Conservation (phyloP, 176 grass and related monocot genomes). For the Carex kokanica region DNA sequence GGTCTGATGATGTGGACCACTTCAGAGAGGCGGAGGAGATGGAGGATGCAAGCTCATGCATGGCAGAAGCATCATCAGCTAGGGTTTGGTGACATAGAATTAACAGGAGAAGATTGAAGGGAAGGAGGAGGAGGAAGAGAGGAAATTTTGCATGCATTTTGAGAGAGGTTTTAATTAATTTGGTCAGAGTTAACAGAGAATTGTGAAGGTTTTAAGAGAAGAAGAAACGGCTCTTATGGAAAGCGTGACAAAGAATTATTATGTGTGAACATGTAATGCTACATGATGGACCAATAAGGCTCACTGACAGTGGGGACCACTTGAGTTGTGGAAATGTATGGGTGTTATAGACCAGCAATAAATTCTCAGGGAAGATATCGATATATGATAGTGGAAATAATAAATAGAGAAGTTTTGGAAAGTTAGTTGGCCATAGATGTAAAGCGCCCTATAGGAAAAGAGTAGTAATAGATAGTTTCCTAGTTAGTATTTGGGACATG, state of each 20-base stretch:
- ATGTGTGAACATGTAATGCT: not conserved
- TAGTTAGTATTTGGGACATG: not conserved
- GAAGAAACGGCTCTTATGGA: conserved; percentile 24
- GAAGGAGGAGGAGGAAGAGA: not conserved
- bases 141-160: conserved; percentile 9
- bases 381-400: not conserved
- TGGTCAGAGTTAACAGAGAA: not conserved
- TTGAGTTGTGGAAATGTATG: not conserved
- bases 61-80: conserved; percentile 30
- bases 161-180: not conserved
- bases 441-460: not conserved
- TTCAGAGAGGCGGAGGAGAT: conserved; percentile 6
- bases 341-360: not conserved
- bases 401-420: conserved; percentile 14
- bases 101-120: not conserved
- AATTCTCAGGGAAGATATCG: not conserved
- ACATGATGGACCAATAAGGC: not conserved
- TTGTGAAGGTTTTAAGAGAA: conserved; percentile 11
- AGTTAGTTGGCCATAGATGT: not conserved
- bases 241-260: not conserved
- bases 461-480: not conserved
- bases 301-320: not conserved
- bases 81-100: not conserved
- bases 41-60: conserved; percentile 32
- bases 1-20: conserved; percentile 33